A percentile compares a stretch with the other conserved stretches of the same genome.
Conservation (phyloP, 2,329 filamentous ascomycete species). For the Clarireedia homoeocarpa region DNA sequence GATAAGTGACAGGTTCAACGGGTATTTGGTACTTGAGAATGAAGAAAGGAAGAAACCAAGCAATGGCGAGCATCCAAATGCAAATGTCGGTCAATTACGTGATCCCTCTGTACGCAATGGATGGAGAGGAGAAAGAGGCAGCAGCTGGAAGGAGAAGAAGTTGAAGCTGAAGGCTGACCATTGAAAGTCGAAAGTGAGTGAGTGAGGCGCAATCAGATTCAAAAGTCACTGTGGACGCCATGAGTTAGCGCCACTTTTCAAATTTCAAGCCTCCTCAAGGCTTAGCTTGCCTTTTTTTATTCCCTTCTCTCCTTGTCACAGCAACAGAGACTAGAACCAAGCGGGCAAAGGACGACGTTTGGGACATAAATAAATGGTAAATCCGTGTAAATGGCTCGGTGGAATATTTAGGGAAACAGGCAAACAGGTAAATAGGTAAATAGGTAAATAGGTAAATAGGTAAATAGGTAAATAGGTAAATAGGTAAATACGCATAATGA, state of each 20-base stretch:
- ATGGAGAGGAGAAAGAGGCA: neutral
- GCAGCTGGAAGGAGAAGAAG: neutral
- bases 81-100: no score
- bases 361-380: neutral
- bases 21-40: neutral
- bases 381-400: no score
- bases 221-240: neutral
- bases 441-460: neutral
- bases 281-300: constrained; percentile 3
- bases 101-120: no score
- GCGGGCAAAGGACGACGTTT: neutral
- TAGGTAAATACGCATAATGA: neutral
- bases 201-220: neutral
- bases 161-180: constrained; percentile 6
- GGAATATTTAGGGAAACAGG: neutral
- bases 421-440: neutral
- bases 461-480: neutral
- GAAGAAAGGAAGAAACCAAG: neutral
- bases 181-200: neutral
- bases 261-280: constrained; percentile 1
- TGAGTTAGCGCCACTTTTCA: constrained; percentile 7
- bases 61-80: no score
- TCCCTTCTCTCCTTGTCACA: neutral
- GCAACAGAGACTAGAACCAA: neutral
- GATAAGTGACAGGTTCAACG: neutral